Evolutionary conservation across 352 stramenopile species (phyloP).

Genomic region (Pythium monospermum): DNA sequence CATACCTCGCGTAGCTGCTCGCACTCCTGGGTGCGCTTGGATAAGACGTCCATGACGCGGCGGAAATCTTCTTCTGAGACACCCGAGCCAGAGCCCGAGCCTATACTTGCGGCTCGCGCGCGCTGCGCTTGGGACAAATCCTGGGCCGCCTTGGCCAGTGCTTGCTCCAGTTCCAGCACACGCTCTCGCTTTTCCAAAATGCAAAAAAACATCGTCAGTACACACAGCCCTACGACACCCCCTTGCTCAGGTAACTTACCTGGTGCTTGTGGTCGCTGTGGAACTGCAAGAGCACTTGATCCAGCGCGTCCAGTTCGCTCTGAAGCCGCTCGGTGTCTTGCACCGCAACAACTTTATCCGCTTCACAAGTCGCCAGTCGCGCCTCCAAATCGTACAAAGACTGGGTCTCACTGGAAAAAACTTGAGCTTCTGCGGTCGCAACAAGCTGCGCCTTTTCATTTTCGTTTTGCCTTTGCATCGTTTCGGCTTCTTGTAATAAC

Average conservation of each 20-base stretch:
- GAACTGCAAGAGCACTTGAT: conserved; percentile 63
- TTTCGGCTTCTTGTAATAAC: conserved; percentile 37
- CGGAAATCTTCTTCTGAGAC: conserved; percentile 36
- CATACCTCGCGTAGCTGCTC: conserved; percentile 63
- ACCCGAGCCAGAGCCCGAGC: not conserved
- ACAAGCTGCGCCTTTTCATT: conserved; percentile 47
- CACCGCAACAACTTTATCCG: conserved; percentile 52
- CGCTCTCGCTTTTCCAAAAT: conserved; percentile 29
- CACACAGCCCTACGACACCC: not conserved
- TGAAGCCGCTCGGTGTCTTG: conserved; percentile 57
- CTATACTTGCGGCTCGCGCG: not conserved
- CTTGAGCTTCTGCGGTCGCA: conserved; percentile 41
- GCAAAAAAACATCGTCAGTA: not conserved
- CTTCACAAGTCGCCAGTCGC: conserved; percentile 41
- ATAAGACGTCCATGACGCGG: conserved; percentile 44
- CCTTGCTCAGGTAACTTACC: conserved; percentile 7
- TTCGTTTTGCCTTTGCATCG: conserved; percentile 32
- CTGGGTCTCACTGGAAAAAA: conserved; percentile 46
- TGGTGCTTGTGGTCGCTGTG: conserved; percentile 53
- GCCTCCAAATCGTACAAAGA: conserved; percentile 60
- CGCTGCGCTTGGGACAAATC: conserved; percentile 3
- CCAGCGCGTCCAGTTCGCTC: conserved; percentile 44
- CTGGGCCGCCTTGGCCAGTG: conserved; percentile 23
- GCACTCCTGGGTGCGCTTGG: conserved; percentile 62
- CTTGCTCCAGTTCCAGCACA: conserved; percentile 41